Evolutionary conservation across 1,284 basidiomycete species (phyloP), one percentile per base, ranked within the genome.

Genomic region (Ceratobasidium sp.): DNA sequence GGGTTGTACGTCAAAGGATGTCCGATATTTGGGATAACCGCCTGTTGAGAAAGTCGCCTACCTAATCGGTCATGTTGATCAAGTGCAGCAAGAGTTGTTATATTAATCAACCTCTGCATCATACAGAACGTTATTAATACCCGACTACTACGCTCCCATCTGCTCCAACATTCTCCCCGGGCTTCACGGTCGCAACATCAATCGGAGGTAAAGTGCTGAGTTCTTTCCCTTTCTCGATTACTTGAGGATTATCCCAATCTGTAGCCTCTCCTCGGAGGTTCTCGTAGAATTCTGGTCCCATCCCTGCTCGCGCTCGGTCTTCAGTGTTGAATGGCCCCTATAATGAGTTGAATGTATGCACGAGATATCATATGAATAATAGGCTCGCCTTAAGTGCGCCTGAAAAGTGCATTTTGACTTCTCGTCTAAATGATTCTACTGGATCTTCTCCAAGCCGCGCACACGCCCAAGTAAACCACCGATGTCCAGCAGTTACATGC

Each of bases 381-480:
- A 33, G 33, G 33, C 62, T 56, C 2, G 66, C 73, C 28, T 94
- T 95, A 59, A 96, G 88, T 78, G 92, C 92, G 0, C 95, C 95
- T 46, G 89, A 87, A 88, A 95, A 96, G 50, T 94, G 92, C 67
- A 84, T 86, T 77, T 86, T 87, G 13, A 97, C 95, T 82, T 96
- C 92, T 62, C 90, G 87, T 48, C 95, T 86, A 84, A 96, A 96
- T 42, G 91, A 89, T 76, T 84, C 81, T 3, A 96, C 89, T 0
- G 94, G 93, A 82, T 95, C 92, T 5, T 91, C 84, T 28, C 88
- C 89, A 57, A 91, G 87, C 79, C 87, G 84, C 71, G 88, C 88
- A 81, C 95, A 96, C 44, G 94, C 84, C 90, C 91, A 95, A 13
- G 91, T 91, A 83, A 96, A 94, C 93, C 94, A 95, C 38, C 93